Evolutionary conservation across 805 yeast species (phyloP).

Genomic region (Dipodascus albidus): DNA sequence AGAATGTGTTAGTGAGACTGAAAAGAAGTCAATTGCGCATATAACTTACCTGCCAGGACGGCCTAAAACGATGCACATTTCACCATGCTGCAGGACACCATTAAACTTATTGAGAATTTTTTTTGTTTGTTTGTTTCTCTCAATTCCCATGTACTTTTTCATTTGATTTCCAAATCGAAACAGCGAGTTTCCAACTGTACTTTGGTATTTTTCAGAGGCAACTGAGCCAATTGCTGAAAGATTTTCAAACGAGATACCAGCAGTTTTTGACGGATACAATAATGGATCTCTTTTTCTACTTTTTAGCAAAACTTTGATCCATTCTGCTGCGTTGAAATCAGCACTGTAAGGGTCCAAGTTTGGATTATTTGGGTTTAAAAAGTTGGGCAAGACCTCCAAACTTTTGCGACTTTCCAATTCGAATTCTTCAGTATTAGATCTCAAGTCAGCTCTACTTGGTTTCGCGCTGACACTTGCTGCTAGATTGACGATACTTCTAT

Average conservation of each 20-base stretch:
- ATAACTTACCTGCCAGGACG: slow-evolving; percentile 44
- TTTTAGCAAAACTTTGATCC: not conserved
- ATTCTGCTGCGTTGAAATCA: not conserved
- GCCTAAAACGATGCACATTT: slow-evolving; percentile 57
- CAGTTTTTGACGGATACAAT: slow-evolving; percentile 27
- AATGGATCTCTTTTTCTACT: not conserved
- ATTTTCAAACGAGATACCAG: slow-evolving; percentile 47
- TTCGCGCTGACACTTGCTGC: not conserved
- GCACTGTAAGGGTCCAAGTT: not conserved
- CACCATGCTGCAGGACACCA: slow-evolving; percentile 50
- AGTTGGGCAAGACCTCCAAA: not conserved
- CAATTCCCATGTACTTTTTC: slow-evolving; percentile 8
- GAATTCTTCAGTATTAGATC: not conserved
- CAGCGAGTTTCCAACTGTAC: slow-evolving; percentile 38
- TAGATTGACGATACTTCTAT: not conserved
- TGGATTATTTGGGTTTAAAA: not conserved
- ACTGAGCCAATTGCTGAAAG: slow-evolving; percentile 51
- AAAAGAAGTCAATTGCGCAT: slow-evolving; percentile 33
- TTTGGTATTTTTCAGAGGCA: slow-evolving; percentile 54
- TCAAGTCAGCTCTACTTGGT: not conserved
- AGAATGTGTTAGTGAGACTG: slow-evolving; percentile 8
- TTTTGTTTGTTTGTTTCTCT: slow-evolving; percentile 35
- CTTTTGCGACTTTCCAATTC: not conserved
- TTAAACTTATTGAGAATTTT: slow-evolving; percentile 38
- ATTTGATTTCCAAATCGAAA: slow-evolving; percentile 16